phyloP scores from a whole-genome alignment of 164 flowering plant genomes.

The Magnolia kwangsiensis region DNA sequence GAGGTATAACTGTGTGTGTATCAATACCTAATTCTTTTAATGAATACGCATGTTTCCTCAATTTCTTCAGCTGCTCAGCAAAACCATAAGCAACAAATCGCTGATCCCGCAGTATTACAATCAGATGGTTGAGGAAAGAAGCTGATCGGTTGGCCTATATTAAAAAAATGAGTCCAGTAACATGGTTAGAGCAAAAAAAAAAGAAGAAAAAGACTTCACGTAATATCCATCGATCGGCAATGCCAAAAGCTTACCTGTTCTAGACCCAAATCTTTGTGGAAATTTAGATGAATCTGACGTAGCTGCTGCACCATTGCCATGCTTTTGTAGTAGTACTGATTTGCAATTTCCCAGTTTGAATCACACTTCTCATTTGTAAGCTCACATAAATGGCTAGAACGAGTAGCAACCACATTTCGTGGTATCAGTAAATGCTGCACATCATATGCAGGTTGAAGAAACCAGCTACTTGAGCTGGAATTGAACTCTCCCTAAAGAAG shows the following conservation, averaged over 20 bases:
- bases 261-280: constrained; percentile 62
- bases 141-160: constrained; percentile 49
- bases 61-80: constrained; percentile 33
- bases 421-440: constrained; percentile 51
- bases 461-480: constrained; percentile 40
- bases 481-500: constrained; percentile 33
- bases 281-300: constrained; percentile 49
- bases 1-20: not conserved
- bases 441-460: constrained; percentile 66
- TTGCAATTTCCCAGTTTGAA: constrained; percentile 55
- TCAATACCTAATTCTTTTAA: constrained; percentile 30
- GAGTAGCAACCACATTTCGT: constrained; percentile 13
- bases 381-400: constrained; percentile 10
- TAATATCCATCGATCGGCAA: not conserved
- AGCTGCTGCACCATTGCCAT: constrained; percentile 56
- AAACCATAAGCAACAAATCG: constrained; percentile 51
- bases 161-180: not conserved
- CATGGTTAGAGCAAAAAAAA: not conserved
- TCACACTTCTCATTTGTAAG: constrained; percentile 12
- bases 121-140: constrained; percentile 68
- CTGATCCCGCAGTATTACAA: constrained; percentile 69
- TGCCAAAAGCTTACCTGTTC: constrained; percentile 51
- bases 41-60: constrained; percentile 32
- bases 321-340: constrained; percentile 65
- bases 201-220: not conserved